A percentile compares a stretch with the other conserved stretches of the same genome.
Conservation (phyloP, 305 asterid species). For the Ajuga reptans region DNA sequence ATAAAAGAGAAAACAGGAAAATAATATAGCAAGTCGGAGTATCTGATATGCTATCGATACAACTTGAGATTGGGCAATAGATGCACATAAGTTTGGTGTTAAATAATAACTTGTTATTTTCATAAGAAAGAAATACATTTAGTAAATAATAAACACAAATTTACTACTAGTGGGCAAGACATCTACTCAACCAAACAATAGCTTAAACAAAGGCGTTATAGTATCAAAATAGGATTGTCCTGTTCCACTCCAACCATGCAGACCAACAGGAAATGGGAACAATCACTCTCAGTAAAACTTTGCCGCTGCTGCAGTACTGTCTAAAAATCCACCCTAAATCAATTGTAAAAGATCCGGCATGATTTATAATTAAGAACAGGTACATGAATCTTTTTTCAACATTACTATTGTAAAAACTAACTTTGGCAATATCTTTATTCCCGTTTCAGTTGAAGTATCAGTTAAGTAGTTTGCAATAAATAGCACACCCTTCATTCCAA, state of each 20-base stretch:
- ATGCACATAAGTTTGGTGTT: neutral
- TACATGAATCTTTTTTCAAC: neutral
- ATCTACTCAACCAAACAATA: neutral
- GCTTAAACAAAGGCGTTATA: neutral
- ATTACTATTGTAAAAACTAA: neutral
- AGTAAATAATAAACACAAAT: neutral
- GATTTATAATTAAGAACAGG: too few relatives aligned
- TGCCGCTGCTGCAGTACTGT: neutral
- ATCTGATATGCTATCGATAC: neutral
- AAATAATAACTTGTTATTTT: neutral
- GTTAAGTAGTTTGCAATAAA: neutral
- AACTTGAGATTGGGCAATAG: neutral
- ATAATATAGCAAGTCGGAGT: neutral
- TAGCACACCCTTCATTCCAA: neutral
- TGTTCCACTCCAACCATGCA: neutral
- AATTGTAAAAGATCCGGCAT: too few relatives aligned
- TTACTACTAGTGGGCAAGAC: neutral
- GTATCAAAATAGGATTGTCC: neutral
- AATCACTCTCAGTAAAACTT: neutral
- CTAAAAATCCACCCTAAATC: neutral
- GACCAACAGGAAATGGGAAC: neutral
- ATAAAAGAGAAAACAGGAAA: neutral
- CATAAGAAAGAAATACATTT: neutral
- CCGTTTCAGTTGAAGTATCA: neutral
- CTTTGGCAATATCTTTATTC: neutral